These are phyloP conservation scores for Albophoma yamanashiensis DNA, from an alignment of 2,329 filamentous ascomycete species.

Conservation along the genomic window DNA sequence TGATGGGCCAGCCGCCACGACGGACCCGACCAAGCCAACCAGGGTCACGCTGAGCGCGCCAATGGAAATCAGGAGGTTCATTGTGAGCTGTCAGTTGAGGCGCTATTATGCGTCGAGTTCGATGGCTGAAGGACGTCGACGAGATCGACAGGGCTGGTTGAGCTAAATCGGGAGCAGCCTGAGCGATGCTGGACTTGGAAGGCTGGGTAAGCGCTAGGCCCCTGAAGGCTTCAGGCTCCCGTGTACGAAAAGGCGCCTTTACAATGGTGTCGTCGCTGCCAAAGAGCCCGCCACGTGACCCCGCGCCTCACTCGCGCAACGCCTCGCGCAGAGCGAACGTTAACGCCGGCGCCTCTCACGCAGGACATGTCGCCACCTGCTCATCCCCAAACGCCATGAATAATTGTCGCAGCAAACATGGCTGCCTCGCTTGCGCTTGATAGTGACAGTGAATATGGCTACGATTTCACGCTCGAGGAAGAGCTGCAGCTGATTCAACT, in stretches of 20 bases:
- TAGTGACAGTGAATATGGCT: slow-evolving; percentile 33
- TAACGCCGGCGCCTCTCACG: not conserved
- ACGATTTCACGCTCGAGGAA: slow-evolving; percentile 35
- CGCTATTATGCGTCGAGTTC: not conserved
- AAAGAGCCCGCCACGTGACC: not conserved
- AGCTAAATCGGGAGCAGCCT: no score
- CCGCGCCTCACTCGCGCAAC: not conserved
- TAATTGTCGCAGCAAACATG: slow-evolving; percentile 2
- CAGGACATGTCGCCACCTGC: not conserved
- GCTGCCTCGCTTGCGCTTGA: slow-evolving; percentile 9
- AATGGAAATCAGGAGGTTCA: not conserved
- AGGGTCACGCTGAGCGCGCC: not conserved
- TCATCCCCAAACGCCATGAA: not conserved
- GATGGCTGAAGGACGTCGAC: not conserved
- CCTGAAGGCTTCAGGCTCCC: not conserved
- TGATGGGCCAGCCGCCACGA: not conserved
- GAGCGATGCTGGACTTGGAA: no score
- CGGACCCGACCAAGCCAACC: not conserved
- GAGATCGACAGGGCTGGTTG: no score
- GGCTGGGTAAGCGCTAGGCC: no score
- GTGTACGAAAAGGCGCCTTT: not conserved
- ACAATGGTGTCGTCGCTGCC: not conserved
- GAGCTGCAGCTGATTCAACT: slow-evolving; percentile 28
- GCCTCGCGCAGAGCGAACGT: not conserved
- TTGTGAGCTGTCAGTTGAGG: not conserved